Base-by-base conservation (phyloP, 2,329 filamentous ascomycete genomes). In the Colletotrichum liriopes region DNA sequence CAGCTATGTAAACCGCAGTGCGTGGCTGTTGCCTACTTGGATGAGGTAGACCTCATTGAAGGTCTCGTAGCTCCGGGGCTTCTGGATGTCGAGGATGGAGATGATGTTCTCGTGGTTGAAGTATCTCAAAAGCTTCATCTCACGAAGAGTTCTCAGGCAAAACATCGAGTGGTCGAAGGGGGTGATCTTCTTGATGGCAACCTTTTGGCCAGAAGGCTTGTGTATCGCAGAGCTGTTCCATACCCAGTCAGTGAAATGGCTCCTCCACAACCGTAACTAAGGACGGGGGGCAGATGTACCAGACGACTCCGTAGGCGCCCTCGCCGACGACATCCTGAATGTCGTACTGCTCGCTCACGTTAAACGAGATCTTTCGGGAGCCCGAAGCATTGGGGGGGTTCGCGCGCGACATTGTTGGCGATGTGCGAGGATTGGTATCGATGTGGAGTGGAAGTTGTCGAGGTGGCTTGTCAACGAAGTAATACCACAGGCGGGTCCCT, bases 91-190 rank as follows among this genome's bases (percentile, higher is more conserved):
- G 77, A 99, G 91, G 78, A 99, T 99, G 64, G 95, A 98, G 82
- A 99, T 99, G 86, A 99, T 98, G 85, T 99, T 99, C 86, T 99
- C 96, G 82, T 99, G 96, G 86, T 98, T 99, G 88, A 99, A 99
- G 86, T 99, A 98, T 79, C 96, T 91, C 79, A 99, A 87, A 70
- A 99, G 89, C 90, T 99, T 99, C 96, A 99, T 99, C 86, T 99
- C 96, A 83, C 96, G 95, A 76, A 99, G 88, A 1, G 96, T 99
- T 82, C 96, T 90, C 79, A 99, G 86, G 83, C 96, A 98, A 88
- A 98, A 98, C 95, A 98, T 98, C 82, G 95, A 98, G 83, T 98
- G 96, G 80, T 99, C 96, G 84, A 99, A 99, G 7, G 96, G 96
- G 0, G 95, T 98, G 79, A 99, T 99, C 90, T 99, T 99, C 89